phyloP scores from a whole-genome alignment of 108 stramenopile species.

The Nitzschia sp. region DNA sequence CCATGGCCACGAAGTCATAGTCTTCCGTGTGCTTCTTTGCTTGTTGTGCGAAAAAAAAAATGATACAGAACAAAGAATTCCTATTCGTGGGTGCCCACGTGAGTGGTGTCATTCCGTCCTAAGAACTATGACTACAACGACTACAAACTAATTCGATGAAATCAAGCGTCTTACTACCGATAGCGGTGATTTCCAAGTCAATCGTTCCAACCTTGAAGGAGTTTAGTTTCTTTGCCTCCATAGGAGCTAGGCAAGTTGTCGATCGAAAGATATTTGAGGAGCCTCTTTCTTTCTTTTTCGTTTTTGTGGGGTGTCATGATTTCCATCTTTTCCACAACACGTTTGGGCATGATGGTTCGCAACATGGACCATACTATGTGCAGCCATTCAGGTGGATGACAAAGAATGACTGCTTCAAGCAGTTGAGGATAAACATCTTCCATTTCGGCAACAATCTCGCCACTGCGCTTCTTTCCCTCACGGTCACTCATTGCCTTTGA shows the following conservation, averaged over 20 bases:
- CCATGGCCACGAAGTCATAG: constrained; percentile 29
- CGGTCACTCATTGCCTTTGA: not conserved
- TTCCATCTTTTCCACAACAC: constrained; percentile 26
- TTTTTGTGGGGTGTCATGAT: constrained; percentile 11
- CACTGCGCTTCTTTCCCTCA: constrained; percentile 10
- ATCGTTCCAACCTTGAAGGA: too few relatives aligned
- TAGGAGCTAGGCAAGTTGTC: constrained; percentile 27
- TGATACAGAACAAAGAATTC: too few relatives aligned
- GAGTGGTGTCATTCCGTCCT: too few relatives aligned
- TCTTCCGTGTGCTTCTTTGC: not conserved
- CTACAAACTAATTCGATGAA: too few relatives aligned
- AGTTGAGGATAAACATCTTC: constrained; percentile 41
- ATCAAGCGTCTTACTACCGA: too few relatives aligned
- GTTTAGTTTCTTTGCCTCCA: constrained; percentile 6
- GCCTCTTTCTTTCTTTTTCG: constrained; percentile 5
- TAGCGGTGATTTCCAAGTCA: too few relatives aligned
- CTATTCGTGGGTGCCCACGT: too few relatives aligned
- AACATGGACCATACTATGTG: constrained; percentile 10
- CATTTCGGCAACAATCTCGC: constrained; percentile 3
- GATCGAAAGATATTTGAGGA: constrained; percentile 22
- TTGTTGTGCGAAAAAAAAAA: too few relatives aligned
- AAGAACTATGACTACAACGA: too few relatives aligned
- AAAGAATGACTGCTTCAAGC: constrained; percentile 21
- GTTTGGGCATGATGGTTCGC: constrained; percentile 21
- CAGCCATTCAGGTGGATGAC: constrained; percentile 21